Base-by-base conservation (phyloP, 768 basidiomycete genomes). In the Hortiboletus flavorubellus region DNA sequence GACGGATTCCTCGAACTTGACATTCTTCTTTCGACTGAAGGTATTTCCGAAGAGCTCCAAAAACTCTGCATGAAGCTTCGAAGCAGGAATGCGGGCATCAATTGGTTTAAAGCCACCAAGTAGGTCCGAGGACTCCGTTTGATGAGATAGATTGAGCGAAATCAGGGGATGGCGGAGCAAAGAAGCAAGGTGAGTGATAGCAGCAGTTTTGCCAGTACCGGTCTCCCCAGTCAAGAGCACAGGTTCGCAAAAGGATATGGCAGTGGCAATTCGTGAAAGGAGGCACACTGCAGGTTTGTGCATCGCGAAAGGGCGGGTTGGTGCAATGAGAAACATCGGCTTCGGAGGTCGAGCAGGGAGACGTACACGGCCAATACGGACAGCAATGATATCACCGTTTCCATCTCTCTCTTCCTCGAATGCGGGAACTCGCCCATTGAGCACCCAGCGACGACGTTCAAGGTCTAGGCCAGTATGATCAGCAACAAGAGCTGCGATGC, bases 151-250 rank as follows among this genome's bases (percentile, higher is more conserved):
- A 68, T 99, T 99, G 54, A 99, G 80, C 1, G 94, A 92, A 51
- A 93, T 81, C 34, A 99, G 80, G 0, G 86, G 84, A 11, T 83
- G 81, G 8, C 79, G 80, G 30, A 97, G 79, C n/a, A 90, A 71
- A 2, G 85, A 79, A 11, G 97, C 88, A 31, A 98, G 78, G 64
- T 97, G 85, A 3, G 93, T 90, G 15, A 99, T 83, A 18, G 85
- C 81, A 49, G 94, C 95, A 0, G 97, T 99, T 73, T 99, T 99
- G 14, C 97, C 97, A 1, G 97, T 99, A n/a, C 97, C 97, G 2
- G 97, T 99, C 75, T 99, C 97, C 44, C 97, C 97, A 0, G 94
- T 93, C 26, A 99, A 80, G 8, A 99, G 80, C 5, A 95, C 77
- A 5, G 97, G 93, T 66, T 99, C 97, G 14, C 73, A 72, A 44